These are phyloP conservation scores for Monosporozyma solicola DNA, from an alignment of 805 yeast species.

Conservation along the genomic window DNA sequence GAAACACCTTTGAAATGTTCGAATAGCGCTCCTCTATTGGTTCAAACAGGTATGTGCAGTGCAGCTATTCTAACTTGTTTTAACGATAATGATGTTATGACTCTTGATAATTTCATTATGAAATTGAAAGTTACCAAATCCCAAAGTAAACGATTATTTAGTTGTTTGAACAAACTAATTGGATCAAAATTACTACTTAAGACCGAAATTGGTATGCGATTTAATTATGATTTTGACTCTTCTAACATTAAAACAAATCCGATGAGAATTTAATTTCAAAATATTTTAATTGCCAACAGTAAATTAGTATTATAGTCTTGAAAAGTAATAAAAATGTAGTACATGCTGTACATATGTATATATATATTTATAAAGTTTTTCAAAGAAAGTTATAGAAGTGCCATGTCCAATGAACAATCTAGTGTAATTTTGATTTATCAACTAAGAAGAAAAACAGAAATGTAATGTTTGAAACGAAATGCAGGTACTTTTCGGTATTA, in stretches of 20 bases:
- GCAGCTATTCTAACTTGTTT: slow-evolving; percentile 14
- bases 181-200: neutral
- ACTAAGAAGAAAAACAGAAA: neutral
- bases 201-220: neutral
- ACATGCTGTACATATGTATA: neutral
- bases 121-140: slow-evolving; percentile 2
- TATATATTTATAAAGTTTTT: neutral
- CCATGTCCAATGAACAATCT: neutral
- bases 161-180: slow-evolving; percentile 5
- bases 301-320: neutral
- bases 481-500: neutral
- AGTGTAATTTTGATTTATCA: neutral
- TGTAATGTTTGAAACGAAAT: neutral
- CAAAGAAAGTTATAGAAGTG: neutral
- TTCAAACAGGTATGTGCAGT: slow-evolving; percentile 5
- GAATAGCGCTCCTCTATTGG: neutral
- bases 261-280: neutral
- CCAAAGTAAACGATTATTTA: slow-evolving; percentile 2
- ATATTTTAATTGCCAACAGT: neutral
- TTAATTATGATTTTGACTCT: slow-evolving; percentile 1
- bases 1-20: slow-evolving; percentile 4
- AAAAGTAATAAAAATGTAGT: neutral
- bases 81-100: slow-evolving; percentile 8
- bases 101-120: slow-evolving; percentile 1
- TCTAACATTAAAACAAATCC: neutral